Evolutionary conservation across 768 basidiomycete genomes (phyloP).

Genomic region (Tricholoma sp.): DNA sequence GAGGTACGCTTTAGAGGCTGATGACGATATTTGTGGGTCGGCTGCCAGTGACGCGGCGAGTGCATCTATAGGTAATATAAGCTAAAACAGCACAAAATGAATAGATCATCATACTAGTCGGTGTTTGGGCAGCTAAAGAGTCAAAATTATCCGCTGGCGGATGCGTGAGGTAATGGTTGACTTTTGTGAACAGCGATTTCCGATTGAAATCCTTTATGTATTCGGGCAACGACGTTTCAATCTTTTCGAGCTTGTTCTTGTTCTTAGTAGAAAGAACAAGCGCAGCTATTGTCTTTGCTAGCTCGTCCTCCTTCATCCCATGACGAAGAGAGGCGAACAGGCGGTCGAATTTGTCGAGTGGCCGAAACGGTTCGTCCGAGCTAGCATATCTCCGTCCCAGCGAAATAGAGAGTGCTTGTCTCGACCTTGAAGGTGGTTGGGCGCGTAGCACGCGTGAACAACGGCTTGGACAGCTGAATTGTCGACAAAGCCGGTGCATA

Average conservation of each 20-base stretch:
- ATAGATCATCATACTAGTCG: background rate
- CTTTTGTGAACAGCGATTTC: constrained; percentile 4
- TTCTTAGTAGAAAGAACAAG: constrained; percentile 12
- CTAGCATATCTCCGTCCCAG: constrained; percentile 13
- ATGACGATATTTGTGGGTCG: background rate
- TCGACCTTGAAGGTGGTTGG: constrained; percentile 8
- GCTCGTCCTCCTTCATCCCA: constrained; percentile 15
- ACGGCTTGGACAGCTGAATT: constrained; percentile 11
- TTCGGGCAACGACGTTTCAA: constrained; percentile 2
- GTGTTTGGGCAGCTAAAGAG: constrained; percentile 1
- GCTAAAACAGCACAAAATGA: background rate
- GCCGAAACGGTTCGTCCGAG: constrained; percentile 5
- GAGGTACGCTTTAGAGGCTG: background rate
- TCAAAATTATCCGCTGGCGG: constrained; percentile 12
- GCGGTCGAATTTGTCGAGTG: constrained; percentile 14
- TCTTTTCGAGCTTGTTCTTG: background rate
- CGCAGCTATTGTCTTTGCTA: constrained; percentile 17
- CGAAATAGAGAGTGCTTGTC: background rate
- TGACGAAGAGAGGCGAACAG: constrained; percentile 17
- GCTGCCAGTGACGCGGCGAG: background rate
- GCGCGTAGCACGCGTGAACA: constrained; percentile 26
- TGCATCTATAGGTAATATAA: background rate
- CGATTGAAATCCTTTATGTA: background rate
- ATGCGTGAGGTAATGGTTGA: constrained; percentile 8
- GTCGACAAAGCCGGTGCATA: constrained; percentile 20